Base-by-base conservation (phyloP, 2,329 filamentous ascomycete species). In the Xylaria digitata region DNA sequence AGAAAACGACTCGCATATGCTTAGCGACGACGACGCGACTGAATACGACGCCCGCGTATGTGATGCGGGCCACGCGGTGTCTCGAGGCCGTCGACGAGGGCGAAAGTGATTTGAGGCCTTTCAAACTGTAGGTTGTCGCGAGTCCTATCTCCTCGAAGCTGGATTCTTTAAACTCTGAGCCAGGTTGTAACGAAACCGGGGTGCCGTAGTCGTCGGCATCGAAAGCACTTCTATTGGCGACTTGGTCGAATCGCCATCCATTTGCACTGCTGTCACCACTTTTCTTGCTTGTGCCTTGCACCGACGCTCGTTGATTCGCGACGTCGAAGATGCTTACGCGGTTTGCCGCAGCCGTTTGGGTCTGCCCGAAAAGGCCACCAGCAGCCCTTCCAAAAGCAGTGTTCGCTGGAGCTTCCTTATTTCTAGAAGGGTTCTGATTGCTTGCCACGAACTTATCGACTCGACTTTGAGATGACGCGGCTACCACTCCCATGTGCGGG, bases 91-190 rank as follows among this genome's bases (percentile, higher is more conserved):
- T 83, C 34, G 81, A 79, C 17, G 82, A 83, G 1, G 88, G 86
- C 0, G 79, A 74, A 4, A 90, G 80, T 0, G 87, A 88, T 76
- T 88, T 89, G 37, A 81, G 73, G 0, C 85, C 85, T 0, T 87
- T 86, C 0, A 90, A 80, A 63, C 89, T 87, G 74, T 90, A 90
- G 1, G 84, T 87, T 0, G 85, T 84, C 0, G 87, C 89, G 60
- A 90, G 78, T 5, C 87, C 88, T 0, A 82, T 84, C 70, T 90
- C 87, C 66, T 88, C 86, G 68, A 87, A 82, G 5, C 81, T 76
- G 0, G 86, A 86, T 65, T 89, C 85, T 69, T 85, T 79, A 72
- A 85, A 85, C 15, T 76, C 78, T 6, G 84, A 75, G 48, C 76
- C 75, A 1, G 76, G 76, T 15, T 71, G 57, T 3, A 70, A 55